Conservation (phyloP, 2,329 filamentous ascomycete species). For the Cryphonectria carpinicola region DNA sequence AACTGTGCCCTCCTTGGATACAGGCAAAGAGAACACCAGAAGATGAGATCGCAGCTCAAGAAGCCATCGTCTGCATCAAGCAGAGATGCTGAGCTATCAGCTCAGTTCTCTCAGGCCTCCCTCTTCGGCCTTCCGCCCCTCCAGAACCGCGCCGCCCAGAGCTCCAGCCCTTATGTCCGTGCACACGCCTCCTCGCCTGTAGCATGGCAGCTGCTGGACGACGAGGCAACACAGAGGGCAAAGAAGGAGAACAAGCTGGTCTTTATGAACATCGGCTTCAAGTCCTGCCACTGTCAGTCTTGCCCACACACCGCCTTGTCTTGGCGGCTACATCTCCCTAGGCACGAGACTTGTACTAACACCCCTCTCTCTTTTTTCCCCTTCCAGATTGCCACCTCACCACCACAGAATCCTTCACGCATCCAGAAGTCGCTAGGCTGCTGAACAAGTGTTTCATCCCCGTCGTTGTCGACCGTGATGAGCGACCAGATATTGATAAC, state of each 20-base stretch:
- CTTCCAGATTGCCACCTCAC: conserved; percentile 81
- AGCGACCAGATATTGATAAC: conserved; percentile 89
- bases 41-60: conserved; percentile 40
- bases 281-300: conserved; percentile 86
- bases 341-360: background rate
- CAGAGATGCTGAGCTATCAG: conserved; percentile 26
- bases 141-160: conserved; percentile 43
- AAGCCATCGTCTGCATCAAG: conserved; percentile 31
- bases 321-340: background rate
- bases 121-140: conserved; percentile 35
- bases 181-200: conserved; percentile 81
- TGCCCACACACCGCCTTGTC: conserved; percentile 22
- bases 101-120: conserved; percentile 27
- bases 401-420: conserved; percentile 88
- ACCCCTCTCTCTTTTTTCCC: background rate
- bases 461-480: conserved; percentile 90
- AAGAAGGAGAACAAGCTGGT: conserved; percentile 83
- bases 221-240: conserved; percentile 76
- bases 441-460: conserved; percentile 89
- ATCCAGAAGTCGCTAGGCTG: conserved; percentile 76
- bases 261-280: conserved; percentile 93
- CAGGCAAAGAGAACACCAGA: conserved; percentile 32
- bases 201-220: conserved; percentile 87
- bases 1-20: background rate
- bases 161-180: conserved; percentile 63